Base-by-base conservation (phyloP, 768 basidiomycete species). In the Hirschioporus abietinus region DNA sequence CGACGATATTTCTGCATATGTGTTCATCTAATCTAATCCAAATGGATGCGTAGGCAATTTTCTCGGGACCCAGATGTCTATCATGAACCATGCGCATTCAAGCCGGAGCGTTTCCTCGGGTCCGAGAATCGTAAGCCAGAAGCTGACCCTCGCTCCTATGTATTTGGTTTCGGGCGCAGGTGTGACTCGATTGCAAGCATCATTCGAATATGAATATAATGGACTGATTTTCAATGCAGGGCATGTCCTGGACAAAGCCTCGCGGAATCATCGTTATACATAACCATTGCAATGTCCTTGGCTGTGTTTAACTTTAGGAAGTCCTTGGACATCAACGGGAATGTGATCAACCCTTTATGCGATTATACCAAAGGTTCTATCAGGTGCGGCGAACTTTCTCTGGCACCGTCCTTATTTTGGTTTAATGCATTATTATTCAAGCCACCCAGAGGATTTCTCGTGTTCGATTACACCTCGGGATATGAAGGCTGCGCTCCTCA, bases 221-320 rank as follows among this genome's bases (percentile, higher is more conserved):
- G 7, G 35, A 15, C 35, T 36, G 15, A 36, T 36, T 15, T 36
- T 36, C 35, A 12, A n/a, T 30, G 57, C 26, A 64, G 63, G 7
- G 59, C 80, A 5, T 83, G 65, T 35, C 57, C 65, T 84, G 86
- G 86, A 2, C 67, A 71, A 15, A 69, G 74, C 65, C 68, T 79
- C 20, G 77, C 78, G 15, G 74, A 78, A 52, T 66, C 68, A 1
- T 72, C 73, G 1, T 61, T 78, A 10, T 79, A 70, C 66, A 57
- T 76, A 27, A 30, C 72, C 1, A 66, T 70, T 58, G 76, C 76
- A 1, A 74, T 73, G 72, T 66, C 72, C 4, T 73, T 78, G 7
- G 72, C 78, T 6, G 70, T 68, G 8, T 77, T 75, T 66, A 67
- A 74, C 35, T 71, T 78, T 25, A 36, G 64, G 27, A 76, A 76